A percentile compares a stretch with the other conserved stretches of the same genome.
Evolutionary conservation across 202 grass and related monocot genomes (phyloP).

Genomic region (Dendrocalamus latiflorus): DNA sequence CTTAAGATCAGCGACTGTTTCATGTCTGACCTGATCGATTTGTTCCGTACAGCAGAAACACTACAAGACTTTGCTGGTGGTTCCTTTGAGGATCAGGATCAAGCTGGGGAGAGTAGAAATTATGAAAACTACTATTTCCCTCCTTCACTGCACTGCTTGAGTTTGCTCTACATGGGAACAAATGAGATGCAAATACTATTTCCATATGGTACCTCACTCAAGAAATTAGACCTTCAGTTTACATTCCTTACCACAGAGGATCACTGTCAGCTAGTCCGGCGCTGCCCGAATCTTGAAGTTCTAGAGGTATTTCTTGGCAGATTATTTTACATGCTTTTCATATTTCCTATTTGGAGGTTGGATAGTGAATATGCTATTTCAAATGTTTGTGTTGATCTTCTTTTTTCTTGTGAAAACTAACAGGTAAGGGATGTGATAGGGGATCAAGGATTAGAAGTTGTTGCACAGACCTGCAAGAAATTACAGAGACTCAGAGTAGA

Average conservation of each 20-base stretch:
- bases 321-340: constrained; percentile 2
- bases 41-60: constrained; percentile 53
- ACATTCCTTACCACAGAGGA: constrained; percentile 78
- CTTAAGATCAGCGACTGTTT: constrained; percentile 80
- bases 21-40: constrained; percentile 39
- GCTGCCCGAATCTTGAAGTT: constrained; percentile 80
- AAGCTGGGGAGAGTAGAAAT: constrained; percentile 26
- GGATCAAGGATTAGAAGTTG: constrained; percentile 69
- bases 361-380: constrained; percentile 10
- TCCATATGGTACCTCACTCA: constrained; percentile 69
- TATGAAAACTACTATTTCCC: constrained; percentile 69
- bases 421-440: constrained; percentile 91
- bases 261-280: constrained; percentile 87
- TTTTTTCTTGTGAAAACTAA: neutral
- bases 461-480: constrained; percentile 89
- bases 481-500: constrained; percentile 81
- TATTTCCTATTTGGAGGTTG: constrained; percentile 10
- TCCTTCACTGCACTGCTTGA: constrained; percentile 42
- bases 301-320: constrained; percentile 58
- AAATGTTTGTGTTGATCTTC: neutral
- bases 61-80: constrained; percentile 82
- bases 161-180: constrained; percentile 67
- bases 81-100: constrained; percentile 57
- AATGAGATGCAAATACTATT: constrained; percentile 74
- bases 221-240: constrained; percentile 87